Percentiles rank a stretch among this genome's conserved stretches.
phyloP scores from a whole-genome alignment of 805 yeast genomes.

The Wickerhamomyces ciferrii region DNA sequence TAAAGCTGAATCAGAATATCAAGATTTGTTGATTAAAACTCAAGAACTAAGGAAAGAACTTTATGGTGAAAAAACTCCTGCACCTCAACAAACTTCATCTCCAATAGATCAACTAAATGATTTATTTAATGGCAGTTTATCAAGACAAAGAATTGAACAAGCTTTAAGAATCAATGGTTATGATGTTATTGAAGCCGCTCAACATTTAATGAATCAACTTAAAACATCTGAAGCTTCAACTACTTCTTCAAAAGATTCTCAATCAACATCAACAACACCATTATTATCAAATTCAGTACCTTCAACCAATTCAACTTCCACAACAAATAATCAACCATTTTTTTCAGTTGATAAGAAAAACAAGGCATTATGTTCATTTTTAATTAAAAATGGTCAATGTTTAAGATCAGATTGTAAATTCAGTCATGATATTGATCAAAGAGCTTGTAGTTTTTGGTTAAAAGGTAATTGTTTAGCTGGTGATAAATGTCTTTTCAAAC shows the following conservation, averaged over 20 bases:
- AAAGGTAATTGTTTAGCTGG: slow-evolving; percentile 39
- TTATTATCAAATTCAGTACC: too few species aligned
- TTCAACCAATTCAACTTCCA: too few species aligned
- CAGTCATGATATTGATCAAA: slow-evolving; percentile 36
- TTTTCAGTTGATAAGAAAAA: slow-evolving; percentile 6
- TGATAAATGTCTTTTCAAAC: slow-evolving; percentile 33
- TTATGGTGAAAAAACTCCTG: slow-evolving; percentile 9
- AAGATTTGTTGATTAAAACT: slow-evolving; percentile 13
- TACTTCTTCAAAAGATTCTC: too few species aligned
- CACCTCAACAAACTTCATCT: slow-evolving; percentile 9
- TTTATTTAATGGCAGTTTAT: slow-evolving; percentile 25
- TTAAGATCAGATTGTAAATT: slow-evolving; percentile 39
- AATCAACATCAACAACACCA: too few species aligned
- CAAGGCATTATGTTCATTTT: slow-evolving; percentile 34
- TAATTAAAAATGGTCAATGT: slow-evolving; percentile 35
- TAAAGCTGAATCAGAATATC: slow-evolving; percentile 8
- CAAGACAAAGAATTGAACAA: slow-evolving; percentile 28
- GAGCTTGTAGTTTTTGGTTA: slow-evolving; percentile 42
- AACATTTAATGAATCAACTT: slow-evolving; percentile 13
- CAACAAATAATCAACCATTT: too few species aligned
- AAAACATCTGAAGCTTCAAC: slow-evolving; percentile 3
- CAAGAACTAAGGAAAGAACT: slow-evolving; percentile 13
- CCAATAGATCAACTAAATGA: slow-evolving; percentile 32
- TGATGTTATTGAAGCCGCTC: slow-evolving; percentile 24
- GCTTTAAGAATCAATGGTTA: slow-evolving; percentile 31